Percentiles rank a stretch among this genome's conserved stretches.
These are phyloP conservation scores for Daldinia bambusicola DNA, from an alignment of 495 filamentous ascomycete genomes.

Conservation along the genomic window DNA sequence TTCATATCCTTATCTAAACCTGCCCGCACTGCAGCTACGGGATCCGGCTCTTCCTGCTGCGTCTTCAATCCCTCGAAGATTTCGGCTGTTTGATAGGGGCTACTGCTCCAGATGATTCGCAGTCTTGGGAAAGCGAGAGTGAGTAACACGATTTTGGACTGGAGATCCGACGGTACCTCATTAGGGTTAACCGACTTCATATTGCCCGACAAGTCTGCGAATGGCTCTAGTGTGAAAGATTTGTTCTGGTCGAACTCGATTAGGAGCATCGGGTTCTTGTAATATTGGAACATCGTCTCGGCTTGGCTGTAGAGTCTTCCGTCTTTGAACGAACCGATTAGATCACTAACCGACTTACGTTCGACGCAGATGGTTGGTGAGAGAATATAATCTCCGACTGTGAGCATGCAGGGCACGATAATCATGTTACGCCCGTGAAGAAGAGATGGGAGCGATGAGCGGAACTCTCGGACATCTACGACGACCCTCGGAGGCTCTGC, in stretches of 20 bases:
- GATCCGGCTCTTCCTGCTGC: constrained; percentile 87
- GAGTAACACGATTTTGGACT: constrained; percentile 90
- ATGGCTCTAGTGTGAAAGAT: constrained; percentile 94
- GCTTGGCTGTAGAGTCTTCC: constrained; percentile 92
- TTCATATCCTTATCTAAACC: constrained; percentile 74
- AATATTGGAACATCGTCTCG: constrained; percentile 93
- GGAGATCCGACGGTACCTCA: constrained; percentile 74
- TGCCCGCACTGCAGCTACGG: constrained; percentile 82
- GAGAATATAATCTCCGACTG: constrained; percentile 96
- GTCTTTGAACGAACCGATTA: constrained; percentile 90
- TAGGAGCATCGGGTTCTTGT: constrained; percentile 88
- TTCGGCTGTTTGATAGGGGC: constrained; percentile 95
- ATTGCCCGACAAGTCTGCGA: constrained; percentile 80
- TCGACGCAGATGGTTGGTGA: constrained; percentile 91
- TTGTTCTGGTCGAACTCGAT: constrained; percentile 99
- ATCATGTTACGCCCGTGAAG: constrained; percentile 87
- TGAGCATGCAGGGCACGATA: constrained; percentile 92
- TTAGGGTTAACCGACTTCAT: constrained; percentile 64
- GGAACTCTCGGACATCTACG: constrained; percentile 95
- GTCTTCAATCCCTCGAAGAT: constrained; percentile 96
- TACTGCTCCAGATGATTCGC: constrained; percentile 91
- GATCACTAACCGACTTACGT: constrained; percentile 89
- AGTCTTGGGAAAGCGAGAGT: constrained; percentile 92
- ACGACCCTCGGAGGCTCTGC: constrained; percentile 92
- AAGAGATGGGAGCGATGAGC: constrained; percentile 89